These are phyloP conservation scores for Wickerhamiella hasegawae DNA, from an alignment of 805 yeast species.

Conservation along the genomic window DNA sequence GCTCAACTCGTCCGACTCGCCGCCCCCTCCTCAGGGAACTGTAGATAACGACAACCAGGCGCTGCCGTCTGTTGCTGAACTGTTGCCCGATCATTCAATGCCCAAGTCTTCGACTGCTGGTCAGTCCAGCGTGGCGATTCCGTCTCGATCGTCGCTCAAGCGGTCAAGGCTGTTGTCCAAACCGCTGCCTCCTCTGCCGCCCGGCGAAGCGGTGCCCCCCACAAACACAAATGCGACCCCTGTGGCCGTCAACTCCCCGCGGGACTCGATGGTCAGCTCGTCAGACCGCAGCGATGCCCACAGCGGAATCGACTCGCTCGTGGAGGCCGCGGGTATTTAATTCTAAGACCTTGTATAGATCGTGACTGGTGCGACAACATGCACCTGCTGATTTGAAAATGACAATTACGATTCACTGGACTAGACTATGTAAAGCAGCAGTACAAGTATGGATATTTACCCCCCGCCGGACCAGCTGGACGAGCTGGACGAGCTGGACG, in stretches of 20 bases:
- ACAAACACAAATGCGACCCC: not conserved
- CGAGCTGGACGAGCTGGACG: too few species aligned
- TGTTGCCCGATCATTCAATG: slow-evolving; percentile 3
- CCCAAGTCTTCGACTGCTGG: not conserved
- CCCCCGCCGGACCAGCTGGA: too few species aligned
- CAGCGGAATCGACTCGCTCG: not conserved
- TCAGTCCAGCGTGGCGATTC: slow-evolving; percentile 1
- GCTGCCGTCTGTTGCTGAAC: slow-evolving; percentile 4
- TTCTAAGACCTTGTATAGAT: not conserved
- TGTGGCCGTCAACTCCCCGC: not conserved
- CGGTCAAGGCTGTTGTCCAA: slow-evolving; percentile 2
- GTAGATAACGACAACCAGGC: not conserved
- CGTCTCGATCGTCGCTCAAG: not conserved
- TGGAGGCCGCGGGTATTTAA: not conserved
- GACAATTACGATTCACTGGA: too few species aligned
- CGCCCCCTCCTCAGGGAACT: slow-evolving; percentile 2
- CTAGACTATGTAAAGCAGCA: too few species aligned
- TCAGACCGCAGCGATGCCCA: not conserved
- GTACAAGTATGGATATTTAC: too few species aligned
- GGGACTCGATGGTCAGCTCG: not conserved
- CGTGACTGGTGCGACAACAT: too few species aligned
- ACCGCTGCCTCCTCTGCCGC: slow-evolving; percentile 7
- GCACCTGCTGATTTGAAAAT: too few species aligned
- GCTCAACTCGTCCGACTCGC: slow-evolving; percentile 5
- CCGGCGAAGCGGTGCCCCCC: not conserved